Conservation (phyloP, 805 yeast genomes). For the Candida railenensis region DNA sequence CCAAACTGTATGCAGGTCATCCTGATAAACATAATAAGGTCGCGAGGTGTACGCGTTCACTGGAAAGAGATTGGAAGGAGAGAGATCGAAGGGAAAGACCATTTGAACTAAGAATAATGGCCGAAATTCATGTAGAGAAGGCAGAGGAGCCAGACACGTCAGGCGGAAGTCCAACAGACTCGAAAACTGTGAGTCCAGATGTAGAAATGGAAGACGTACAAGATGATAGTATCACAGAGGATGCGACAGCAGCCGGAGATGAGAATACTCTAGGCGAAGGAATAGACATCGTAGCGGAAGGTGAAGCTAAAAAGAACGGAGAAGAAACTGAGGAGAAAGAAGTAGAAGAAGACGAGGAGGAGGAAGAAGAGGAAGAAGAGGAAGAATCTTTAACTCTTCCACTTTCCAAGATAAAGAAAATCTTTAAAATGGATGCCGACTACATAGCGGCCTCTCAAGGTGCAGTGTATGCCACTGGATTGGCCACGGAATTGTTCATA, state of each 20-base stretch:
- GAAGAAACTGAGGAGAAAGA: slow-evolving; percentile 6
- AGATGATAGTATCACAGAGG: neutral
- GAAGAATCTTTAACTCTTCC: slow-evolving; percentile 48
- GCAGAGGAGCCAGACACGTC: neutral
- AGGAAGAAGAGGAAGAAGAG: slow-evolving; percentile 23
- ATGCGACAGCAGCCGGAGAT: neutral
- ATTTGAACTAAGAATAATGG: no score
- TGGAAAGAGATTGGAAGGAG: no score
- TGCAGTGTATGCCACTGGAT: slow-evolving; percentile 72
- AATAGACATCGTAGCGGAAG: slow-evolving; percentile 9
- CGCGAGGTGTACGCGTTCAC: no score
- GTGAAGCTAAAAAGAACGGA: slow-evolving; percentile 1
- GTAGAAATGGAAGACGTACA: slow-evolving; percentile 1
- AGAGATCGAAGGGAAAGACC: no score
- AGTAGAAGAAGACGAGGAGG: slow-evolving; percentile 14
- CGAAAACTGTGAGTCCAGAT: neutral
- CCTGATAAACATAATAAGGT: no score
- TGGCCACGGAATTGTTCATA: slow-evolving; percentile 76
- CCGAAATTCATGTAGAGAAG: neutral
- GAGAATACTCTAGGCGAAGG: slow-evolving; percentile 3
- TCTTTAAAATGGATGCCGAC: slow-evolving; percentile 75
- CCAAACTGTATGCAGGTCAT: no score
- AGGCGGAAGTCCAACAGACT: neutral
- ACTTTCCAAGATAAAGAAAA: slow-evolving; percentile 64
- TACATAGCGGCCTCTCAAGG: slow-evolving; percentile 63